Evolutionary conservation across 2,329 filamentous ascomycete species (phyloP).

Genomic region (Colletotrichum sp.): DNA sequence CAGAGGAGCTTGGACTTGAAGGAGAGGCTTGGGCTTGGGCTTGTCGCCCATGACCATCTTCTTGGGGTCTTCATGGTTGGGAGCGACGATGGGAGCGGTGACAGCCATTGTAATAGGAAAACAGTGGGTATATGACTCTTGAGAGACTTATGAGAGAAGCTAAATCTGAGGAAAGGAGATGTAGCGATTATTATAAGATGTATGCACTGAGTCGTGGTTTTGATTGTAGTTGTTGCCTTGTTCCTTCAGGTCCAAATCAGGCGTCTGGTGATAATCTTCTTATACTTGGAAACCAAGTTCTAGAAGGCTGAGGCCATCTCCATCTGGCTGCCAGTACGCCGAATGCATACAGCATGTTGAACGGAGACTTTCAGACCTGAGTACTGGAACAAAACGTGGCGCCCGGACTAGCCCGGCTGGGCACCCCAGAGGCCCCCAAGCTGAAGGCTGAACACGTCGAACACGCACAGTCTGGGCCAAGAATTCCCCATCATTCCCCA

Average conservation of each 20-base stretch:
- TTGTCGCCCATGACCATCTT: not conserved
- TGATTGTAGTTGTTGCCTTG: not conserved
- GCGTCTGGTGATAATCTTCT: constrained; percentile 5
- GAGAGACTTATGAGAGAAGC: not conserved
- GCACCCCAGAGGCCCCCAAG: not conserved
- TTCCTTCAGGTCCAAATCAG: too few species aligned
- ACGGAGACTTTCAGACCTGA: constrained; percentile 5
- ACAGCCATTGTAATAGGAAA: constrained; percentile 9
- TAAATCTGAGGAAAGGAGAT: not conserved
- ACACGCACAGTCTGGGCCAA: not conserved
- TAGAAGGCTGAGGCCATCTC: not conserved
- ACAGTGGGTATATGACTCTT: fast-evolving
- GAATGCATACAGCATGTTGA: not conserved
- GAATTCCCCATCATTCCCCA: not conserved
- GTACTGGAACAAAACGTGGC: not conserved
- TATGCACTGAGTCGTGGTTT: not conserved
- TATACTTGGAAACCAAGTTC: not conserved
- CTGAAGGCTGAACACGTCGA: not conserved
- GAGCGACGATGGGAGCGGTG: not conserved
- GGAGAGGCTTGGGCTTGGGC: not conserved
- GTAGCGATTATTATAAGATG: not conserved
- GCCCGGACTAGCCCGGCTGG: not conserved
- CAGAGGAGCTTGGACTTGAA: not conserved
- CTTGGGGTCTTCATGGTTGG: not conserved
- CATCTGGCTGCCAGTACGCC: not conserved